Evolutionary conservation across 345 rosid genomes (phyloP), one percentile per base, ranked within the genome.

Genomic region (Populus ilicifolia): DNA sequence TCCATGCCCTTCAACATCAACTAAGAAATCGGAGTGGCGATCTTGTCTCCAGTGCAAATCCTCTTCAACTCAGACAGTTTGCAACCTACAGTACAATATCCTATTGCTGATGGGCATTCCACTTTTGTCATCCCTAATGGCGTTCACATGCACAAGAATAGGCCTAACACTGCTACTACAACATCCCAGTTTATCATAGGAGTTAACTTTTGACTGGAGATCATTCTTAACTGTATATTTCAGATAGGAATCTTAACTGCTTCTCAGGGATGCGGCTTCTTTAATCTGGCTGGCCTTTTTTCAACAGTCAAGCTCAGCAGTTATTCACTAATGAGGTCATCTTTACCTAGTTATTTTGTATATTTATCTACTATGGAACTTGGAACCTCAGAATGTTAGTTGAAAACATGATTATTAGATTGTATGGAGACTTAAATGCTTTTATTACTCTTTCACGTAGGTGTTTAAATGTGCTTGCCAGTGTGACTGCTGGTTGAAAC

Each of bases 1-100:
- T 78, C 21, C 70, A 13, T 23, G 33, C 62, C 48, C 70, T 71
- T 52, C 80, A 44, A n/a, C 46, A 63, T 13, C 69, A 23, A 75
- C 8, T 6, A 12, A 21, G 66, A 7, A 44, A 16, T 64, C 46
- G 2, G 23, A 13, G 68, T 12, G 21, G 35, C n/a, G 23, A 27
- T 14, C 23, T 38, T 41, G 2, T 25, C 10, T 61, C 41, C 9
- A 54, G 65, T 30, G 35, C 20, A 29, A 29, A 29, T 36, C 18
- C 33, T 70, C 72, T 43, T 43, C 56, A 27, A 25, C 9, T 46
- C 50, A 46, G 50, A 13, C 16, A 46, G 50, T 46, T 14, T 46
- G 18, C 50, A 4, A 13, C 18, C 17, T 29, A 11, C n/a, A 48
- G 27, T 25, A 17, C 39, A 2, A 20, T 35, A 3, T 16, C n/a